phyloP scores from a whole-genome alignment of 139 green algal genomes.

The Picochlorum sp. region DNA sequence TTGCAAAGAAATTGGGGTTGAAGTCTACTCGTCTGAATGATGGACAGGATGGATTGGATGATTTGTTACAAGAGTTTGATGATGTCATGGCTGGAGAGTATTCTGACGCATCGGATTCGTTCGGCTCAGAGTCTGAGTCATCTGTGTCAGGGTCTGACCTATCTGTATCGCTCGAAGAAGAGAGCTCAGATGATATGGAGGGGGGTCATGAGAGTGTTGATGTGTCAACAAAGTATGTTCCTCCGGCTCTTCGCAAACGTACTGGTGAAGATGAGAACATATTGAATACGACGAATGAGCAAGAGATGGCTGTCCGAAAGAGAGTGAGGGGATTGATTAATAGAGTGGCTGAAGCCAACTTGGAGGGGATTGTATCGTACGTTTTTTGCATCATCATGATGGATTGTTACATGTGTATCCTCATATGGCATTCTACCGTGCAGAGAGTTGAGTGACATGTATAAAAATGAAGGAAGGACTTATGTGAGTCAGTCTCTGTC shows the following conservation, averaged over 20 bases:
- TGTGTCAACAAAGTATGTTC: conserved; percentile 37
- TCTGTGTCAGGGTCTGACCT: background rate
- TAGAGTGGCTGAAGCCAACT: conserved; percentile 60
- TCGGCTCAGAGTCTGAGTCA: background rate
- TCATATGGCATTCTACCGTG: background rate
- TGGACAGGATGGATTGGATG: conserved; percentile 35
- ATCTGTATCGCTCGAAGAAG: background rate
- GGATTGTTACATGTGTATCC: background rate
- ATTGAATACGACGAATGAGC: background rate
- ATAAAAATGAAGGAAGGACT: conserved; percentile 38
- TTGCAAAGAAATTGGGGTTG: conserved; percentile 40
- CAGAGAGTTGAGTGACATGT: conserved; percentile 47
- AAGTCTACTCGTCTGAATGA: conserved; percentile 30
- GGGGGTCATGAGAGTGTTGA: conserved; percentile 1
- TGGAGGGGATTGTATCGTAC: conserved; percentile 41
- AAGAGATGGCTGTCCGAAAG: conserved; percentile 26
- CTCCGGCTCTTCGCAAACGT: conserved; percentile 41
- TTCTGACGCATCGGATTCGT: background rate
- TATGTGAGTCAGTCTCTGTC: conserved; percentile 42
- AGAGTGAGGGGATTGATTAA: conserved; percentile 67
- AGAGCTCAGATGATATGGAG: conserved; percentile 4
- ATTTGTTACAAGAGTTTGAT: conserved; percentile 28
- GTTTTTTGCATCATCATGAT: background rate
- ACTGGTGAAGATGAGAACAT: conserved; percentile 2
- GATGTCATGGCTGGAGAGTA: conserved; percentile 8